Conservation (phyloP, 306 rosid genomes). For the Lathyrus oleraceus region DNA sequence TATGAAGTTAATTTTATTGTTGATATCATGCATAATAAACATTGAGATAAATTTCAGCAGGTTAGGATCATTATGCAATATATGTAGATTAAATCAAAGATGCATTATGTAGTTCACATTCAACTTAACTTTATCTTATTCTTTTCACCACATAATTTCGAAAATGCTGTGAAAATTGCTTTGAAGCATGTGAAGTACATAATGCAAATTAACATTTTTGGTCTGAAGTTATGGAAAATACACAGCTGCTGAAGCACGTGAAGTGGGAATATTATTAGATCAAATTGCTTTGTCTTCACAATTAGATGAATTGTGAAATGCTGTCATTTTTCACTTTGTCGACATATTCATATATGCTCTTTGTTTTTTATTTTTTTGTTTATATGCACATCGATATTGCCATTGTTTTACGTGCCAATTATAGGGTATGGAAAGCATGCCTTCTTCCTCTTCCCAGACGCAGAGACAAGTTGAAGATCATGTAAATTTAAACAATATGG, state of each 20-base stretch:
- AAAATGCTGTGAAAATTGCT: conserved; percentile 1
- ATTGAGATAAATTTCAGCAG: not conserved
- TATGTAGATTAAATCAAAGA: not conserved
- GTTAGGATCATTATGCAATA: not conserved
- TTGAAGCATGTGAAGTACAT: too few relatives aligned
- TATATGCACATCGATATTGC: conserved; percentile 34
- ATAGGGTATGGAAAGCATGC: conserved; percentile 54
- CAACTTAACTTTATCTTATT: not conserved
- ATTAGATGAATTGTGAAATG: not conserved
- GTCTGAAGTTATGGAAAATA: conserved; percentile 8
- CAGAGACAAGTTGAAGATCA: conserved; percentile 49
- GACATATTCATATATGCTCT: not conserved
- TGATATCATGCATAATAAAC: not conserved
- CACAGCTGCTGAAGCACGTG: not conserved
- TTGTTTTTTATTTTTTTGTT: conserved; percentile 10
- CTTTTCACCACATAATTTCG: not conserved
- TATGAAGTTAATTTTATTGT: not conserved
- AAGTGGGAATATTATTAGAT: conserved; percentile 11
- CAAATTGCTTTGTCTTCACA: not conserved
- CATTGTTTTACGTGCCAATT: conserved; percentile 35
- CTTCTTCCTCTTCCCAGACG: conserved; percentile 52
- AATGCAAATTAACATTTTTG: not conserved
- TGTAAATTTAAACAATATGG: conserved; percentile 46
- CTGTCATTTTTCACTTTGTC: not conserved
- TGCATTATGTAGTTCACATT: not conserved